These are phyloP conservation scores for Sapria himalayana DNA, from an alignment of 345 rosid species.

Conservation along the genomic window DNA sequence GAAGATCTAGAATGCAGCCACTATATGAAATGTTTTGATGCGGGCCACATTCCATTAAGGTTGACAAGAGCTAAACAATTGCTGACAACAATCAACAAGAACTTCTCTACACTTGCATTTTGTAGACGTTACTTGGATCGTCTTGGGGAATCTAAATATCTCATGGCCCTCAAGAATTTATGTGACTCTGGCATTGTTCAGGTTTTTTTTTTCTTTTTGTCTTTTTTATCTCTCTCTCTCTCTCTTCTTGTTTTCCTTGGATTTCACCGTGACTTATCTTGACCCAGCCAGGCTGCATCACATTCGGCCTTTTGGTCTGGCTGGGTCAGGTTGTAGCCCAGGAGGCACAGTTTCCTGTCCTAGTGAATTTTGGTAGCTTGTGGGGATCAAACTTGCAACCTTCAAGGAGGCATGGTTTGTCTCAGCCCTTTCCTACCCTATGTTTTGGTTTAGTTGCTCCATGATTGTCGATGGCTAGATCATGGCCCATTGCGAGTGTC, in stretches of 20 bases:
- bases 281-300: too few relatives aligned
- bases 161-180: conserved; percentile 84
- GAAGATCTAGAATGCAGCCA: conserved; percentile 94
- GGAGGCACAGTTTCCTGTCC: too few relatives aligned
- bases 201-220: conserved; percentile 20
- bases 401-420: too few relatives aligned
- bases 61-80: conserved; percentile 88
- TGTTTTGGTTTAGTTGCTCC: too few relatives aligned
- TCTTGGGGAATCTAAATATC: conserved; percentile 75
- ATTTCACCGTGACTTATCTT: too few relatives aligned
- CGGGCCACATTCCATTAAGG: conserved; percentile 57
- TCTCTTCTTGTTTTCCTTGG: not conserved
- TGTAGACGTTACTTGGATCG: conserved; percentile 87
- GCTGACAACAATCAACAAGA: conserved; percentile 76
- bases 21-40: conserved; percentile 77
- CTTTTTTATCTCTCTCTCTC: not conserved
- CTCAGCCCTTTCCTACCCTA: too few relatives aligned
- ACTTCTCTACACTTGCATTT: conserved; percentile 82
- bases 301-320: too few relatives aligned
- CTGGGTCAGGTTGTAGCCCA: too few relatives aligned
- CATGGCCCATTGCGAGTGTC: too few relatives aligned
- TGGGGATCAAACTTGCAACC: too few relatives aligned
- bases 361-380: too few relatives aligned
- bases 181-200: conserved; percentile 76
- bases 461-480: too few relatives aligned